Conservation (phyloP, 805 yeast species). For the Candida dendrica region DNA sequence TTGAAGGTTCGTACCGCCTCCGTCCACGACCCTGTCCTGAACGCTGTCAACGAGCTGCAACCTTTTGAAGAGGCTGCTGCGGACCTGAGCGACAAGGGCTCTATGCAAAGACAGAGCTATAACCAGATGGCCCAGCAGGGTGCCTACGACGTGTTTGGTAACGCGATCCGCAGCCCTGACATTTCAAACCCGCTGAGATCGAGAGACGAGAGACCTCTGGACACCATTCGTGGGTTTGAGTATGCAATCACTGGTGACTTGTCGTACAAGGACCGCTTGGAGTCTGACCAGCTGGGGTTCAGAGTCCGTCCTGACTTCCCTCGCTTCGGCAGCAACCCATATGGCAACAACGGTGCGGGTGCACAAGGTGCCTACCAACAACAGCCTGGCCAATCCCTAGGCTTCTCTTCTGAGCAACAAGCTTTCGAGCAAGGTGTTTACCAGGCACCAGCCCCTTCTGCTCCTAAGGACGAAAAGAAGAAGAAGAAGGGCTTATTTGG, state of each 20-base stretch:
- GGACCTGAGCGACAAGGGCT: conserved; percentile 9
- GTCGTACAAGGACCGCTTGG: conserved; percentile 72
- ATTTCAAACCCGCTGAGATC: conserved; percentile 88
- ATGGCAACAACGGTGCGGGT: conserved; percentile 26
- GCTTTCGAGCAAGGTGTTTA: conserved; percentile 53
- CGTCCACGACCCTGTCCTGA: conserved; percentile 82
- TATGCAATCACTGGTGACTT: conserved; percentile 89
- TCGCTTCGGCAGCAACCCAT: conserved; percentile 35
- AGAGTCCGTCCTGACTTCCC: conserved; percentile 75
- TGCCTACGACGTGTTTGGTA: conserved; percentile 80
- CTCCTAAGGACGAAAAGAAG: conserved; percentile 41
- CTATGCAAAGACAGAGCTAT: conserved; percentile 16
- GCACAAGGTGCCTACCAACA: neutral
- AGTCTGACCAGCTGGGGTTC: conserved; percentile 76
- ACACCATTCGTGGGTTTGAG: conserved; percentile 90
- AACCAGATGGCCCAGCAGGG: conserved; percentile 39
- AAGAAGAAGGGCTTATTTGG: conserved; percentile 81
- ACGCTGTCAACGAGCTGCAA: conserved; percentile 92
- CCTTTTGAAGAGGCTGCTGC: conserved; percentile 71
- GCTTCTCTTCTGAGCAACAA: conserved; percentile 20
- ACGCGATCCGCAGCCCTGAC: conserved; percentile 71
- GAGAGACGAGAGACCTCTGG: conserved; percentile 94
- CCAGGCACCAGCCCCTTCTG: conserved; percentile 39
- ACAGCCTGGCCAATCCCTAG: neutral
- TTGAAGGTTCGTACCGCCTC: conserved; percentile 61